phyloP scores from a whole-genome alignment of 192 early-diverging fungal genomes.

The Linnemannia exigua region DNA sequence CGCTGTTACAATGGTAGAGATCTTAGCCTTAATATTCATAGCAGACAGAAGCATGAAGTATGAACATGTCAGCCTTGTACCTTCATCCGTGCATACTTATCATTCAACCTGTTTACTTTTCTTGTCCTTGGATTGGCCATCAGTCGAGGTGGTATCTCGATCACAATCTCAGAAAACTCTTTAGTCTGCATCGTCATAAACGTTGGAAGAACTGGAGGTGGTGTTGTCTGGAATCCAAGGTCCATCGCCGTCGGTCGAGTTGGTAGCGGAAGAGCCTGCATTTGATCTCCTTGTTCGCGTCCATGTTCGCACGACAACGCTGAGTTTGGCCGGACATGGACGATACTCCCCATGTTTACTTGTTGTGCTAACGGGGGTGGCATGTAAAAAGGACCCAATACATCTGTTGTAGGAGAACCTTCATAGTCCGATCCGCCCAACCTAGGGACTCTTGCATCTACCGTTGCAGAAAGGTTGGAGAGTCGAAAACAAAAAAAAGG shows the following conservation, averaged over 20 bases:
- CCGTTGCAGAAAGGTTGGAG: too few species aligned
- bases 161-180: background rate
- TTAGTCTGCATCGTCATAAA: too few species aligned
- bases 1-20: too few species aligned
- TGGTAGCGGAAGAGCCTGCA: background rate
- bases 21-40: too few species aligned
- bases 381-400: background rate
- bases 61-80: background rate
- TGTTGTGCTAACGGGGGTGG: background rate
- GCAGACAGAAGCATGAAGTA: too few species aligned
- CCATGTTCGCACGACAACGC: background rate
- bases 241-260: too few species aligned
- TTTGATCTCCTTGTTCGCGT: background rate
- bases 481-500: background rate
- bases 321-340: background rate
- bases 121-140: background rate
- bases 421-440: background rate
- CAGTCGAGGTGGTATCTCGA: conserved; percentile 1
- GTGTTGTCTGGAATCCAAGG: too few species aligned
- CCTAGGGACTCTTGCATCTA: conserved; percentile 12
- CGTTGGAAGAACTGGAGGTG: too few species aligned
- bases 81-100: conserved; percentile 17
- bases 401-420: background rate
- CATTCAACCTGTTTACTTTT: background rate
- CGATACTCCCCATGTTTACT: too few species aligned